A percentile compares a stretch with the other conserved stretches of the same genome.
Evolutionary conservation across 495 filamentous ascomycete genomes (phyloP).

Genomic region (Hyphodiscus hymeniophilus): DNA sequence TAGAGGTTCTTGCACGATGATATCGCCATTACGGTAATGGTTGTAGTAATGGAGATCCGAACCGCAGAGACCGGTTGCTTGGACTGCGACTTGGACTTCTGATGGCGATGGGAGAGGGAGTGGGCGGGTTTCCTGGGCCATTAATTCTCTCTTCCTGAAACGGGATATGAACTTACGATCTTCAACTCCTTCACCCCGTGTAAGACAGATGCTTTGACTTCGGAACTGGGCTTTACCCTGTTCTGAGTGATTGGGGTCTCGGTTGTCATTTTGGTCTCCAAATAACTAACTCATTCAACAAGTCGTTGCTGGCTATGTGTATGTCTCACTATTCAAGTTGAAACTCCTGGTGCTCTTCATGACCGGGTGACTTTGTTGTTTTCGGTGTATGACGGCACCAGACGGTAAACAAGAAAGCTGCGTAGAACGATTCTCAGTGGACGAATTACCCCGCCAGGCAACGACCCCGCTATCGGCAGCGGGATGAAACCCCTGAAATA

Average conservation of each 20-base stretch:
- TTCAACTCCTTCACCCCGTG: conserved; percentile 61
- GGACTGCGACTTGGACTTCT: conserved; percentile 51
- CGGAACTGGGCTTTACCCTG: background rate
- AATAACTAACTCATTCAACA: too few relatives aligned
- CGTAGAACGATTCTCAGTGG: too few relatives aligned
- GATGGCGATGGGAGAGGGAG: conserved; percentile 33
- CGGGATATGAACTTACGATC: conserved; percentile 29
- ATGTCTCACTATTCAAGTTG: too few relatives aligned
- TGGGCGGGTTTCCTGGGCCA: conserved; percentile 23
- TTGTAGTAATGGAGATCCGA: conserved; percentile 63
- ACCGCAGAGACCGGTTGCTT: conserved; percentile 57
- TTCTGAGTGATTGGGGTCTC: background rate
- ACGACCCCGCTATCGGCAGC: too few relatives aligned
- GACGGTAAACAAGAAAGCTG: too few relatives aligned
- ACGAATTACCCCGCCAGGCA: too few relatives aligned
- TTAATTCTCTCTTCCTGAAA: too few relatives aligned
- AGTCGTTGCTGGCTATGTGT: too few relatives aligned
- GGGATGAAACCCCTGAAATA: too few relatives aligned
- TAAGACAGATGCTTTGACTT: conserved; percentile 56
- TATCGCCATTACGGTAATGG: conserved; percentile 60
- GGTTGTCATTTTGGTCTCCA: background rate
- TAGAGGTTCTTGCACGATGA: conserved; percentile 53
- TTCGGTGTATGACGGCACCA: background rate
- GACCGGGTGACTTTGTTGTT: too few relatives aligned
- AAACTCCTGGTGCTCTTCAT: too few relatives aligned